Conservation (phyloP, 2,329 filamentous ascomycete genomes). For the Epichloe gansuensis region DNA sequence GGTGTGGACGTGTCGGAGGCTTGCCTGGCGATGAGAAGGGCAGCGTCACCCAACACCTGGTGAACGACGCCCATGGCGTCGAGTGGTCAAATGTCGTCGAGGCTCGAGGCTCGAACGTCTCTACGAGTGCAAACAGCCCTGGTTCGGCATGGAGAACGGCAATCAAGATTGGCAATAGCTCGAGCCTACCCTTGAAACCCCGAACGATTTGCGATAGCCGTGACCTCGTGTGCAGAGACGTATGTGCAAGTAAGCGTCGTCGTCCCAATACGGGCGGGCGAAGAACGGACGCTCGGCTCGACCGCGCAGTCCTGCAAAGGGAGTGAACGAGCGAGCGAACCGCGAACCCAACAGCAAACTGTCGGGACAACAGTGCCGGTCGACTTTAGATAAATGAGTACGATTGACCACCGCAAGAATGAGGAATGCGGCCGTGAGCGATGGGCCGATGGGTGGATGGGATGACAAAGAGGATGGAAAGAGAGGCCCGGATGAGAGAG, state of each 20-base stretch:
- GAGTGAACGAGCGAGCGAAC: background rate
- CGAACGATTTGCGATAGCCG: background rate
- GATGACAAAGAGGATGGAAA: slow-evolving; percentile 2
- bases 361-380: background rate
- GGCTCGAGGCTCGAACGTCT: background rate
- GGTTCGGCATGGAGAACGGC: slow-evolving; percentile 1
- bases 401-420: too few relatives aligned
- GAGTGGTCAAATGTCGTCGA: background rate
- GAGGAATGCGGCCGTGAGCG: slow-evolving; percentile 1
- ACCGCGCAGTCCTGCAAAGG: background rate
- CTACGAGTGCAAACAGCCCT: background rate
- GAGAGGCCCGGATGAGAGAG: background rate
- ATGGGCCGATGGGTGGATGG: background rate
- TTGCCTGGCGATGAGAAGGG: slow-evolving; percentile 24
- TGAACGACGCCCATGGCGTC: slow-evolving; percentile 25
- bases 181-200: background rate
- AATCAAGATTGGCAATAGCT: background rate
- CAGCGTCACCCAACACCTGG: slow-evolving; percentile 24
- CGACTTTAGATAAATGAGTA: background rate
- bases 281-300: background rate
- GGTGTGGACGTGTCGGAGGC: slow-evolving; percentile 11
- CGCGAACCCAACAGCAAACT: too few relatives aligned
- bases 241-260: background rate
- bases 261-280: background rate
- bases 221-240: background rate